Base-by-base conservation (phyloP, 805 yeast genomes). In the Candida pseudoglaebosa region DNA sequence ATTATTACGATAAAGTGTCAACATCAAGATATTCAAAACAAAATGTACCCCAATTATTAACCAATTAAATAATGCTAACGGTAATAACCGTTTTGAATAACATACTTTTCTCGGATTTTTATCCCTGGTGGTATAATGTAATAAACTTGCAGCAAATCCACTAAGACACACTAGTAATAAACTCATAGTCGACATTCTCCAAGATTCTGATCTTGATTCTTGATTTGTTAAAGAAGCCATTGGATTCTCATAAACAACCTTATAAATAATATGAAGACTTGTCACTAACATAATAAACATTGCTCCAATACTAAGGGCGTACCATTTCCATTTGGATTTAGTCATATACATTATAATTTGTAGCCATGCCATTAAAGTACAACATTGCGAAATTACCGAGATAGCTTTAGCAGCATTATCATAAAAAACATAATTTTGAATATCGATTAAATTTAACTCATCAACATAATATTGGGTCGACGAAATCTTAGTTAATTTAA, bases 311-410 rank as follows among this genome's bases (percentile, higher is more conserved):
- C 50, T 44, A 12, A 58, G 50, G n/a, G 63, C 52, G 10, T 33
- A 41, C 45, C 48, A 52, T 36, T 59, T 61, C 46, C 51, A 57
- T 41, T 48, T 56, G 30, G 43, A 59, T 20, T 39, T 36, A 2
- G 48, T 53, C 24, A 65, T 59, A 43, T 65, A 72, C 19, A 69
- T 44, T 12, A 70, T 57, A 7, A 80, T 66, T 49, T 80, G 82
- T 4, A 74, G 50, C 70, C 79, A 78, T 1, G 81, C 79, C n/a
- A 71, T 44, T 61, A 71, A 70, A 5, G 73, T 62, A n/a, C 77
- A 52, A 1, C 71, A 36, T 41, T 66, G 69, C 7, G 72, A 54
- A 3, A 82, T 28, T 2, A 68, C 54, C 32, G 67, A 53, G 9
- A 73, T 58, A 4, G 73, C 53, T 17, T 70, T 55, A 42, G 64